Evolutionary conservation across 495 filamentous ascomycete genomes (phyloP), one percentile per base, ranked within the genome.

Genomic region (Usnea hakonensis): DNA sequence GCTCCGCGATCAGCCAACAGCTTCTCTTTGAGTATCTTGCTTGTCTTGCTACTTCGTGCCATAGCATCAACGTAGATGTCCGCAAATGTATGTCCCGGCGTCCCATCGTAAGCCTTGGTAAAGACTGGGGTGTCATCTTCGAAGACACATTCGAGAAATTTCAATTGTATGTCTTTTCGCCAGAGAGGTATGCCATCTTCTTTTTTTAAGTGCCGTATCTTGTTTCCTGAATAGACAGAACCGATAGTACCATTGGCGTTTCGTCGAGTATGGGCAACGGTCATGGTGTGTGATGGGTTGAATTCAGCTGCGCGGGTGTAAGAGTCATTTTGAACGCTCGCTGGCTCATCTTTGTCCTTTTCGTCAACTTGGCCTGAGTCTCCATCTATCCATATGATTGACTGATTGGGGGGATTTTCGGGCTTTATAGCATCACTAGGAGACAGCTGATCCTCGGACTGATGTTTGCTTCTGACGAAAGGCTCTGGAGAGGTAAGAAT

Each of bases 1-100:
- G 90, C 91, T 60, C 88, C 85, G 67, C 90, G 87, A 72, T 97
- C 94, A 68, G 85, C 93, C 68, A 96, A 85, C 66, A 98, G 82
- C 79, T 98, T 98, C 68, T 98, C 94, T 71, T 95, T 89, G 57
- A 98, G 80, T 63, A 98, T 95, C 75, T 97, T 97, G 76, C 94
- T 97, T 35, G 92, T 97, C 79, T 98, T 98, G 81, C 90, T 97
- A 74, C 94, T 98, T 75, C 90, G 82, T 9, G 95, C 91, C 94
- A 98, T 98, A 46, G 93, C 90, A 74, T 97, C 92, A 70, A 98
- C 90, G 75, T 98, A 98, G 55, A 97, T 82, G 74, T 98, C 90
- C 35, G 94, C 90, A 70, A 98, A 98, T 65, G 87, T 94, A 70
- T 91, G 82, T 64, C 86, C 85, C 66, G 81, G 81, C 54, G 84